Base-by-base conservation (phyloP, 2,329 filamentous ascomycete species). In the Neofusicoccum kwambonambiense region DNA sequence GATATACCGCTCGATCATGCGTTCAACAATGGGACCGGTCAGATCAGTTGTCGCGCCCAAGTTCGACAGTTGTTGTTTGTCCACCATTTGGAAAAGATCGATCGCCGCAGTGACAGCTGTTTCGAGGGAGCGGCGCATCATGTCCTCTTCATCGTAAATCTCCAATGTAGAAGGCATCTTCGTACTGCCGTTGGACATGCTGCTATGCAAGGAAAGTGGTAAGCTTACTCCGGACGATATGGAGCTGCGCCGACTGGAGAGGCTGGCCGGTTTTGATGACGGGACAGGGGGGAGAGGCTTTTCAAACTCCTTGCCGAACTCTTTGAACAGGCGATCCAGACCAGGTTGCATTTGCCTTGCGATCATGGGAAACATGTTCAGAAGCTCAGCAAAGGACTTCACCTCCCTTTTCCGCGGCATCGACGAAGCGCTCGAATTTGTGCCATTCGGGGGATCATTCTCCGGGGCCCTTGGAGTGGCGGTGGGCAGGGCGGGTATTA, bases 271-370 rank as follows among this genome's bases (percentile, higher is more conserved):
- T 34, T 71, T 70, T 12, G 74, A 71, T 8, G 74, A 70, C 22
- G 84, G 90, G 1, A 90, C 90, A 15, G 90, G 89, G 2, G 92
- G 92, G 5, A 96, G 78, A 5, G 92, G 92, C 72, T 91, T 93
- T 69, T 96, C 91, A 69, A 97, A 89, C 63, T 94, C 90, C 50
- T 87, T 87, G 5, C 88, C 89, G 75, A 99, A 98, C 70, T 98
- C 93, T 67, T 90, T 88, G 73, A 98, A 97, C 31, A 98, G 80
- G 72, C 89, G 89, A 73, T 99, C 94, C 39, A 99, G 79, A 0
- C 95, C 95, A 1, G 90, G 87, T 71, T 97, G 93, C 93, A 99
- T 97, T 77, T 99, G 95, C 66, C 92, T 87, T 27, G 93, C 93
- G 71, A 99, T 98, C 86, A 96, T 91, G 1, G 95, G 95, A 69